Percentiles rank a stretch among this genome's conserved stretches.
These are phyloP conservation scores for Pleurotus ostreatus DNA, from an alignment of 768 basidiomycete genomes.

Conservation along the genomic window DNA sequence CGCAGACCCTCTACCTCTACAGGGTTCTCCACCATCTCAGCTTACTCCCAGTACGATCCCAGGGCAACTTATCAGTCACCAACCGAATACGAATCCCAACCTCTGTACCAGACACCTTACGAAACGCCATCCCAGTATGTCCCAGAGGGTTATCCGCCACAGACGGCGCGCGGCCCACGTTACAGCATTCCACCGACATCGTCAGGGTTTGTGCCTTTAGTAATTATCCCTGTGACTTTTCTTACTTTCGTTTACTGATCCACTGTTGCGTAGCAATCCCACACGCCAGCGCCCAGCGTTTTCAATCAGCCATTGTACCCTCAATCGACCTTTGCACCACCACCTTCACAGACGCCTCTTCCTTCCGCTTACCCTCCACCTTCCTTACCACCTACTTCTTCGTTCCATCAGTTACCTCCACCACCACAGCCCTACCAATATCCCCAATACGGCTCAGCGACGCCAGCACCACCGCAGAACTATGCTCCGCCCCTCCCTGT, in stretches of 20 bases:
- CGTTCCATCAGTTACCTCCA: conserved; percentile 32
- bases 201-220: conserved; percentile 65
- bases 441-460: conserved; percentile 30
- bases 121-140: conserved; percentile 27
- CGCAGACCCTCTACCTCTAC: conserved; percentile 36
- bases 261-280: conserved; percentile 30
- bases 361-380: conserved; percentile 25
- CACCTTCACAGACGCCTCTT: conserved; percentile 26
- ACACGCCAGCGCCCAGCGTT: conserved; percentile 32
- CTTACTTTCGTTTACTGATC: neutral
- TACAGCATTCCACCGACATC: conserved; percentile 65
- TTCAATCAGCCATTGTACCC: conserved; percentile 34
- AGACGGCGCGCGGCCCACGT: conserved; percentile 50
- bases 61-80: conserved; percentile 34
- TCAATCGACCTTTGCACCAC: conserved; percentile 23
- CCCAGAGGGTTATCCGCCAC: conserved; percentile 22
- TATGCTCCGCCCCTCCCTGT: conserved; percentile 27
- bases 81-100: conserved; percentile 18
- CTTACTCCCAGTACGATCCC: conserved; percentile 26
- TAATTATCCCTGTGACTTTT: conserved; percentile 8
- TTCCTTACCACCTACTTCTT: conserved; percentile 25
- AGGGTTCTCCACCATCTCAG: conserved; percentile 27
- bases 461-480: conserved; percentile 33
- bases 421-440: conserved; percentile 28
- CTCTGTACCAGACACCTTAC: conserved; percentile 33